Conservation (phyloP, 1,139 yeast species). For the Geotrichum cucujoidarum region DNA sequence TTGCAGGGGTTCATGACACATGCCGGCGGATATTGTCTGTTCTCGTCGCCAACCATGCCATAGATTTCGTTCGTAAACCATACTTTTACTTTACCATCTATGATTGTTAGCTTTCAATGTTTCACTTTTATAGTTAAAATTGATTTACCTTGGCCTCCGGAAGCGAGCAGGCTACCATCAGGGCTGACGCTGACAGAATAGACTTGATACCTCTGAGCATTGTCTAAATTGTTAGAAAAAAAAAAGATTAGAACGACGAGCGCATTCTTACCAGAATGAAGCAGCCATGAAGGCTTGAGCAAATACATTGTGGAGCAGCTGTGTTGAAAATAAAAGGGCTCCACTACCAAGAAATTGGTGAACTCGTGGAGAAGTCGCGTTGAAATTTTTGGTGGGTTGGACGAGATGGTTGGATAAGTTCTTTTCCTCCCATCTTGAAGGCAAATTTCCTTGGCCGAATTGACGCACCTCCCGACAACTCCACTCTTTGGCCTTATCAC, state of each 20-base stretch:
- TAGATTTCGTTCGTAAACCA: conserved; percentile 67
- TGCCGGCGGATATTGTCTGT: conserved; percentile 20
- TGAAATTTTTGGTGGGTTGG: too few species aligned
- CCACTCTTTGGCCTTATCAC: too few species aligned
- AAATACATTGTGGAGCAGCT: conserved; percentile 53
- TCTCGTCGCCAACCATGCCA: conserved; percentile 14
- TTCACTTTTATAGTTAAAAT: too few species aligned
- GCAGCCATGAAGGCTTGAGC: conserved; percentile 80
- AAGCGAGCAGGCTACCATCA: conserved; percentile 79
- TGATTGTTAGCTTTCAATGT: too few species aligned
- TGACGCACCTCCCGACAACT: too few species aligned
- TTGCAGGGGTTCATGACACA: conserved; percentile 37
- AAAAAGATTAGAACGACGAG: neutral
- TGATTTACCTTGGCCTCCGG: conserved; percentile 68
- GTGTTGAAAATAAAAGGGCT: too few species aligned
- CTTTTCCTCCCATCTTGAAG: too few species aligned
- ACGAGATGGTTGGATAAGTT: too few species aligned
- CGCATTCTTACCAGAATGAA: conserved; percentile 52
- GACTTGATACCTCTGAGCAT: conserved; percentile 36
- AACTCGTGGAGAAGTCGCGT: neutral
- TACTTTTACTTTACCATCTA: conserved; percentile 83
- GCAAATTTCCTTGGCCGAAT: too few species aligned
- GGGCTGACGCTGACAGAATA: conserved; percentile 76
- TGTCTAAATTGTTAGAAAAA: neutral
- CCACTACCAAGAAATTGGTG: neutral